Evolutionary conservation across 176 grass and related monocot species (phyloP).

Genomic region (Ananas comosus): DNA sequence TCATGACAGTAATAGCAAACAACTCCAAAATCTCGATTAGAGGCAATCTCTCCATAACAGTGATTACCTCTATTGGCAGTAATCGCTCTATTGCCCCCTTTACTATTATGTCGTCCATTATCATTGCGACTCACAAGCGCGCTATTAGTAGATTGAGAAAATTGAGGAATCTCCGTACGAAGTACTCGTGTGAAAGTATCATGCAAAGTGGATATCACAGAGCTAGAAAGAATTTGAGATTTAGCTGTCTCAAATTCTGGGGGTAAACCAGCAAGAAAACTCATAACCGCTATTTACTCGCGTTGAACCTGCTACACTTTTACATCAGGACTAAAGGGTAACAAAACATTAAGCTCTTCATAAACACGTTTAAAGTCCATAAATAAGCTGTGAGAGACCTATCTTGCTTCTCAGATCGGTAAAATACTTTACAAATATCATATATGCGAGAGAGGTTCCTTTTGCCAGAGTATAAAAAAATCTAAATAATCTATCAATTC

Average conservation of each 20-base stretch:
- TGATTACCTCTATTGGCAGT: neutral
- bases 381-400: neutral
- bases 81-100: neutral
- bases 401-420: neutral
- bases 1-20: neutral
- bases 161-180: neutral
- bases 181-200: neutral
- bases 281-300: neutral
- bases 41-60: neutral
- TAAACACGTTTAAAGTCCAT: neutral
- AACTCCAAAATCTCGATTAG: neutral
- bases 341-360: neutral
- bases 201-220: neutral
- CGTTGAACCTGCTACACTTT: neutral
- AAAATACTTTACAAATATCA: neutral
- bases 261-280: neutral
- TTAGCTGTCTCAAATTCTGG: too few relatives aligned
- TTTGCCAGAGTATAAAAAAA: conserved; percentile 6
- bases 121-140: neutral
- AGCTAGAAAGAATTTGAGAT: neutral
- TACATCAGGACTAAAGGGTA: neutral
- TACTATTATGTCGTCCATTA: neutral
- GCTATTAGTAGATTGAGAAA: neutral
- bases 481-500: neutral
- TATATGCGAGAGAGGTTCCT: neutral